These are phyloP conservation scores for Didymella arachidicola DNA, from an alignment of 2,329 filamentous ascomycete genomes.

Conservation along the genomic window DNA sequence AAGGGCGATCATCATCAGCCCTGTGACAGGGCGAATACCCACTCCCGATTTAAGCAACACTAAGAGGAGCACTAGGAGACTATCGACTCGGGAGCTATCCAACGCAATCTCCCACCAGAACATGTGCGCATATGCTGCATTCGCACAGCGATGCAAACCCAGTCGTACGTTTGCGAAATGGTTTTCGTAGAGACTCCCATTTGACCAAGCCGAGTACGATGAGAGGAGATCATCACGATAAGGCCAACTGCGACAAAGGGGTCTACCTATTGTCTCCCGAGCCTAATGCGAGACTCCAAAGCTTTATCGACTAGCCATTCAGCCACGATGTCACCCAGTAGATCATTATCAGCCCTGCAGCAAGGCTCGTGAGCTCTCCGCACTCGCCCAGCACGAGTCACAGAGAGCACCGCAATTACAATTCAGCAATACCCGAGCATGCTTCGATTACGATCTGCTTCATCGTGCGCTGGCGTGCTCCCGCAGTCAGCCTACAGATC, in stretches of 20 bases:
- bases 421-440: not conserved
- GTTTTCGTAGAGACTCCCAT: not conserved
- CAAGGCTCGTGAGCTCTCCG: not conserved
- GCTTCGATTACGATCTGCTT: not conserved
- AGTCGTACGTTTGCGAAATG: not conserved
- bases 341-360: not conserved
- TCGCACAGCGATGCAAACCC: not conserved
- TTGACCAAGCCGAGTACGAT: not conserved
- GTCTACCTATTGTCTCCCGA: not conserved
- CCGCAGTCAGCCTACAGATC: not conserved
- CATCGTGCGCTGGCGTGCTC: not conserved
- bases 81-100: not conserved
- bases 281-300: not conserved
- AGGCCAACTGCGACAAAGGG: not conserved
- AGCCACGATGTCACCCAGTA: not conserved
- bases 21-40: not conserved
- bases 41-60: not conserved
- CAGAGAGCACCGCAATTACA: not conserved
- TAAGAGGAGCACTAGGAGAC: not conserved
- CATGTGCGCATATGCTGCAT: not conserved
- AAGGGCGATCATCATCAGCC: slow-evolving; percentile 2
- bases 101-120: not conserved
- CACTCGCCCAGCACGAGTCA: not conserved
- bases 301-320: not conserved
- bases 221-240: not conserved